Conservation (phyloP, 352 stramenopile species). For the Globisporangium cylindrosporum region DNA sequence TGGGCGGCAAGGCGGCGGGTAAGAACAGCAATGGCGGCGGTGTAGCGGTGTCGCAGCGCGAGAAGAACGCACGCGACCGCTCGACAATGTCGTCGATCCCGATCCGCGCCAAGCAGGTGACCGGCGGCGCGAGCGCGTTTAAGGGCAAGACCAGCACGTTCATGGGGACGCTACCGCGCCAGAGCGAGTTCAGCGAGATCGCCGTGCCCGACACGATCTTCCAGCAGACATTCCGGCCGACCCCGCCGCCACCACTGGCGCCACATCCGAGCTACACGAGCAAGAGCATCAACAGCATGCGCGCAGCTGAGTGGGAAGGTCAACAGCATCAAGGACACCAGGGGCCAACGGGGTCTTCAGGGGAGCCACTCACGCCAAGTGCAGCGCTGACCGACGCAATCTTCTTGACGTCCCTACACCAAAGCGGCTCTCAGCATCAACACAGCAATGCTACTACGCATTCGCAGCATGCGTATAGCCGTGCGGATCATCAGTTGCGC, state of each 20-base stretch:
- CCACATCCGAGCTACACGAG: constrained; percentile 20
- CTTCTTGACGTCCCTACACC: constrained; percentile 50
- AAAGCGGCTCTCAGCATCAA: constrained; percentile 2
- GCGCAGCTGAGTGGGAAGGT: constrained; percentile 1
- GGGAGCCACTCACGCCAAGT: constrained; percentile 15
- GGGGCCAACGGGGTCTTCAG: constrained; percentile 13
- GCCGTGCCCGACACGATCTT: constrained; percentile 50
- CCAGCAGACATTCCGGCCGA: constrained; percentile 26
- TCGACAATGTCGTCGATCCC: constrained; percentile 10
- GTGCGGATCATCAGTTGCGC: constrained; percentile 8
- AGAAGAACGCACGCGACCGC: constrained; percentile 12
- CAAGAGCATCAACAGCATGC: constrained; percentile 14
- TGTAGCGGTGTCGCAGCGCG: background rate
- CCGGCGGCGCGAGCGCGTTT: constrained; percentile 3
- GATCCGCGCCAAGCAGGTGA: constrained; percentile 8
- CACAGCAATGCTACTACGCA: background rate
- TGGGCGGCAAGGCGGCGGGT: background rate
- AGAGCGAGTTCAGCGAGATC: constrained; percentile 50
- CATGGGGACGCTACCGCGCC: constrained; percentile 57
- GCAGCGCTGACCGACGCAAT: constrained; percentile 36
- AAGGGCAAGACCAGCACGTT: constrained; percentile 44
- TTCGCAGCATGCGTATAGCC: constrained; percentile 6
- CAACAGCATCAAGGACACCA: background rate
- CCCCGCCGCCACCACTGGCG: constrained; percentile 11
- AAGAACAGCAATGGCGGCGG: background rate